A percentile compares a stretch with the other conserved stretches of the same genome.
Conservation (phyloP, 176 grass and related monocot genomes). For the Areca catechu region DNA sequence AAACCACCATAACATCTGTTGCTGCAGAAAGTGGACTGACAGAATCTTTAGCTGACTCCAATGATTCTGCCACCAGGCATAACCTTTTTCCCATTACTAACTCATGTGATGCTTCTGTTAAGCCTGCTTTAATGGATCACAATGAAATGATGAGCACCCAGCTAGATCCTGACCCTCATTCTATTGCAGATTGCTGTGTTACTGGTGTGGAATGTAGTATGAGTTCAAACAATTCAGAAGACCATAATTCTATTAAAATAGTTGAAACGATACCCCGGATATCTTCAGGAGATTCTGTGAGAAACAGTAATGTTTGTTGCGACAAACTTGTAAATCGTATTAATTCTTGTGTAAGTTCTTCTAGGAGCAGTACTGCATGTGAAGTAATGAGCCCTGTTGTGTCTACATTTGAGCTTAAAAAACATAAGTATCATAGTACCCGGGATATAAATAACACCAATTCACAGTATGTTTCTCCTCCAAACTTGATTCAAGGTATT, state of each 20-base stretch:
- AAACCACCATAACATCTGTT: conserved; percentile 22
- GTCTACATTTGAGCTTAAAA: conserved; percentile 9
- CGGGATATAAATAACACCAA: conserved; percentile 15
- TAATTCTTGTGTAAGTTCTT: conserved; percentile 26
- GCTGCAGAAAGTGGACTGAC: conserved; percentile 21
- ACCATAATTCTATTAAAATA: conserved; percentile 9
- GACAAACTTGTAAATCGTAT: conserved; percentile 20
- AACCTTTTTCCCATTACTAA: conserved; percentile 30
- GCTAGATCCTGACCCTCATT: conserved; percentile 17
- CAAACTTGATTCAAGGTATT: conserved; percentile 28
- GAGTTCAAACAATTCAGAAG: conserved; percentile 24
- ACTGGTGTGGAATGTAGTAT: conserved; percentile 19
- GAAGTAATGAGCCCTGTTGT: conserved; percentile 7
- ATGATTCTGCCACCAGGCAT: conserved; percentile 20
- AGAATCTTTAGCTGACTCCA: conserved; percentile 3
- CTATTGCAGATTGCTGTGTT: conserved; percentile 14
- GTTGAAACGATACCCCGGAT: conserved; percentile 23
- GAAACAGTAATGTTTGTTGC: conserved; percentile 19
- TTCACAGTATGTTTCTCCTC: conserved; percentile 29
- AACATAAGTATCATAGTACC: conserved; percentile 28
- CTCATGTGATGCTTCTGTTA: conserved; percentile 18
- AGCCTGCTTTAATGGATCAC: conserved; percentile 16
- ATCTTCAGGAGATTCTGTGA: conserved; percentile 21
- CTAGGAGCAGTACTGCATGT: conserved; percentile 24
- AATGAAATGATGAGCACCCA: conserved; percentile 20